Percentiles rank a stretch among this genome's conserved stretches.
These are phyloP conservation scores for Rosa multiflora DNA, from an alignment of 306 rosid genomes.

Conservation along the genomic window DNA sequence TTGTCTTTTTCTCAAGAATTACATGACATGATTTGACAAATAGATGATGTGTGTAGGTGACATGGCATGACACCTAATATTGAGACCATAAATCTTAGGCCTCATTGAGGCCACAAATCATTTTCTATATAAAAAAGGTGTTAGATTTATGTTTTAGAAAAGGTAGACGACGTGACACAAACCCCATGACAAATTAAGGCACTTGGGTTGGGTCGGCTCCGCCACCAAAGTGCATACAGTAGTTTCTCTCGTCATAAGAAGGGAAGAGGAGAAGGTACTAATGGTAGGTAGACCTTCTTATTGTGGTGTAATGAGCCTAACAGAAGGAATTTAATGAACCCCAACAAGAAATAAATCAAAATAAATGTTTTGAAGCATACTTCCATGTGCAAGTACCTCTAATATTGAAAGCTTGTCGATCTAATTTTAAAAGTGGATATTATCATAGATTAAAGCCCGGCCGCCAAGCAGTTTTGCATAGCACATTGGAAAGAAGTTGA, in stretches of 20 bases:
- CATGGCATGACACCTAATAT: too few relatives aligned
- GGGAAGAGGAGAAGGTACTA: not conserved
- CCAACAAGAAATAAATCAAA: not conserved
- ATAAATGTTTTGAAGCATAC: not conserved
- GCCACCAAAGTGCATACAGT: not conserved
- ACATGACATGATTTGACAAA: too few relatives aligned
- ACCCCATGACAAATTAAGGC: not conserved
- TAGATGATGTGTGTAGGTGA: too few relatives aligned
- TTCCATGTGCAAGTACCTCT: not conserved
- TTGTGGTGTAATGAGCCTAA: not conserved
- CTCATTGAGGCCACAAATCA: too few relatives aligned
- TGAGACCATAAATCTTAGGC: too few relatives aligned
- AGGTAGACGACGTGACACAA: not conserved
- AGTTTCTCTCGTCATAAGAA: too few relatives aligned
- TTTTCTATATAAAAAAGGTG: too few relatives aligned
- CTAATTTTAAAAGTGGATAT: not conserved
- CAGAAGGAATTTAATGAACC: not conserved
- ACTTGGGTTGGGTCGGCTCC: not conserved
- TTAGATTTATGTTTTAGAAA: too few relatives aligned
- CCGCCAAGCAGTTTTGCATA: not conserved
- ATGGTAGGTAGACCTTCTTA: not conserved
- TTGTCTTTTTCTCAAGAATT: too few relatives aligned
- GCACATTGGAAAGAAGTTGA: not conserved
- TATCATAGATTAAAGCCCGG: not conserved
- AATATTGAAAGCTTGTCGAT: not conserved